These are phyloP conservation scores for Boeremia lycopersici DNA, from an alignment of 2,329 filamentous ascomycete species.

Conservation along the genomic window DNA sequence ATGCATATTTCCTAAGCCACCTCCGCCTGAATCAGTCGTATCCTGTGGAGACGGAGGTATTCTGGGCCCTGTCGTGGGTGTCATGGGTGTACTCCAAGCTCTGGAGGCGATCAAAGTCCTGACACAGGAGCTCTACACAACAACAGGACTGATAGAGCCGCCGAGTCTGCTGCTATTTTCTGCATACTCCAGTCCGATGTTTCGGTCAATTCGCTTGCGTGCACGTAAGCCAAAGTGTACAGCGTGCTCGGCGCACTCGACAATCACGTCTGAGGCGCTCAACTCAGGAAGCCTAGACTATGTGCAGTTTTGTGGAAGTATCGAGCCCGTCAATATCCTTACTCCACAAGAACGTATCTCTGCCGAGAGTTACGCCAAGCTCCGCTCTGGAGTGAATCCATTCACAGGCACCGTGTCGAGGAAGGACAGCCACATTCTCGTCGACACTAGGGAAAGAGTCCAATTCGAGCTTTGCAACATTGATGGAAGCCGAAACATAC, in stretches of 20 bases:
- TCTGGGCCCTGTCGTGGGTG: constrained; percentile 86
- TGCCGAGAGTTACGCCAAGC: constrained; percentile 63
- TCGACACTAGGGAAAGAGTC: constrained; percentile 85
- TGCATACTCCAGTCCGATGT: constrained; percentile 60
- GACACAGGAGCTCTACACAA: constrained; percentile 45
- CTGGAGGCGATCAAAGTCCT: constrained; percentile 88
- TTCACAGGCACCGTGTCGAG: constrained; percentile 39
- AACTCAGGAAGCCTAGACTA: constrained; percentile 76
- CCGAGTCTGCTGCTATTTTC: constrained; percentile 61
- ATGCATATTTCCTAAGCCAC: constrained; percentile 88
- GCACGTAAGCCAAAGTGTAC: constrained; percentile 72
- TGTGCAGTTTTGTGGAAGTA: constrained; percentile 79
- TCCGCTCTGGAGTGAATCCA: constrained; percentile 40
- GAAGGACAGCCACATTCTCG: constrained; percentile 60
- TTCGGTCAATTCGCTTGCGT: constrained; percentile 77
- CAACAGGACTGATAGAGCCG: constrained; percentile 27
- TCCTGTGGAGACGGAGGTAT: constrained; percentile 94
- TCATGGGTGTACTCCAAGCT: constrained; percentile 92
- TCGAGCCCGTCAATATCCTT: constrained; percentile 62
- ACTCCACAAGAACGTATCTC: constrained; percentile 70
- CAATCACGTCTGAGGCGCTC: constrained; percentile 68
- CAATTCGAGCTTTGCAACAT: constrained; percentile 84
- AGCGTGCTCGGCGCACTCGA: constrained; percentile 71
- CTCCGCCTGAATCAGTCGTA: constrained; percentile 79
- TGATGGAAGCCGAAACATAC: constrained; percentile 75